Evolutionary conservation across 805 yeast species (phyloP), one percentile per base, ranked within the genome.

Genomic region (Metschnikowia sp.): DNA sequence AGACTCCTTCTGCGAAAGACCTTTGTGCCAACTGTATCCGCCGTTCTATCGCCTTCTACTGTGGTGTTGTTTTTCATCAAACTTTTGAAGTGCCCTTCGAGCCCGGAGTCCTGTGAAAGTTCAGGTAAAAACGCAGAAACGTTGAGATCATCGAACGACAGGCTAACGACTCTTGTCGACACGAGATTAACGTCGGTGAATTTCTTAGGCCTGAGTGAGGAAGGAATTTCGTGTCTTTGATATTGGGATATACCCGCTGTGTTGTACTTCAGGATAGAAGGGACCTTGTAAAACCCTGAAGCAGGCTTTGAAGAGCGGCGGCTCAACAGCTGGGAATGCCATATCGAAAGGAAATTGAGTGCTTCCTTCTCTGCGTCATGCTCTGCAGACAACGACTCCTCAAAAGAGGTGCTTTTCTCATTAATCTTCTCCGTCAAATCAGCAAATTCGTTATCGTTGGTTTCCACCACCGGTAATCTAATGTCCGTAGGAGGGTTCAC

Each of bases 61-160:
- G 38, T 32, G 2, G 42, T 15, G 15, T 36, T 22, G 11, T 42
- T 31, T 18, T 32, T 32, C 10, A 47, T 36, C 38, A 74, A 64
- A 15, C 63, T 63, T 29, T 62, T 61, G 56, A 77, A 75, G 39
- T 75, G 76, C 40, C 62, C 61, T 40, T 68, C 79, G 57, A 77
- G 72, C 12, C 77, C 81, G 2, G 81, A 76, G 38, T 75, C 77
- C 32, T 67, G 68, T 1, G 79, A 70, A 28, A 76, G 42, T 50
- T 78, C 78, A 4, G 82, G 82, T 42, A 78, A 63, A 36, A 70
- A 64, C 47, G 68, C 64, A 19, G 72, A 70, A 1, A 68, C 68
- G 30, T 75, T 59, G 29, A 75, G 54, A 38, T 74, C 78, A 42
- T 71, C 74, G 49, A 62, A 57, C 18, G 69, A 69, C 28, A 78